Evolutionary conservation across 306 rosid genomes (phyloP), one percentile per base, ranked within the genome.

Genomic region (Hippophae gyantsensis): DNA sequence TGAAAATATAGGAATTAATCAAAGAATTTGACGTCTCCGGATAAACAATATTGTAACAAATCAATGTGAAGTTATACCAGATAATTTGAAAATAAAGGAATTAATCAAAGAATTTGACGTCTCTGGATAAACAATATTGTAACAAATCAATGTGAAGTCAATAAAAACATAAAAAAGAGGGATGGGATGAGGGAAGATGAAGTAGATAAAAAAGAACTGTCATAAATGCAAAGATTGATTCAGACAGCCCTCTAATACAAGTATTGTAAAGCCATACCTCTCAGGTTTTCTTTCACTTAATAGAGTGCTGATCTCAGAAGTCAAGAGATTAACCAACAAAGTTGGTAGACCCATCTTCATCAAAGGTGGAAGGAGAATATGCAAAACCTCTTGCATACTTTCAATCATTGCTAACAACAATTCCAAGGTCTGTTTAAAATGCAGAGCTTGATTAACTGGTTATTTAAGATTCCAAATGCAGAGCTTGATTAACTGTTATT

Each of bases 321-420:
- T 71, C 77, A 87, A 78, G 55, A 87, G 92, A 70, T 48, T 81
- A 65, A 80, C 69, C 79, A 92, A 68, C 68, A 78, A 56, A 74
- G 72, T 85, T 64, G 87, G 61, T 67, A 87, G 80, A 66, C 98
- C 95, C 80, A 85, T 83, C 80, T 78, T 83, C 89, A 83, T 79
- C 72, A 87, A 53, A 60, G 81, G 74, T 26, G 83, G 82, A 61
- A 85, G 77, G 69, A 92, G 89, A 68, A 70, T 60, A 58, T 76
- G 79, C 68, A 69, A 64, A 57, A 81, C 79, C 70, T 70, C 78
- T 56, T 67, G 84, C 52, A 56, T 75, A 75, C 89, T 81, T 78
- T 87, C 98, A 44, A 78, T 67, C 57, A 87, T 67, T 57, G 84
- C 95, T 70, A 86, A 77, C 70, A 83, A 76, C 59, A 90, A 77